A percentile compares a stretch with the other conserved stretches of the same genome.
phyloP scores from a whole-genome alignment of 2,329 filamentous ascomycete species.

The Coleophoma crateriformis region DNA sequence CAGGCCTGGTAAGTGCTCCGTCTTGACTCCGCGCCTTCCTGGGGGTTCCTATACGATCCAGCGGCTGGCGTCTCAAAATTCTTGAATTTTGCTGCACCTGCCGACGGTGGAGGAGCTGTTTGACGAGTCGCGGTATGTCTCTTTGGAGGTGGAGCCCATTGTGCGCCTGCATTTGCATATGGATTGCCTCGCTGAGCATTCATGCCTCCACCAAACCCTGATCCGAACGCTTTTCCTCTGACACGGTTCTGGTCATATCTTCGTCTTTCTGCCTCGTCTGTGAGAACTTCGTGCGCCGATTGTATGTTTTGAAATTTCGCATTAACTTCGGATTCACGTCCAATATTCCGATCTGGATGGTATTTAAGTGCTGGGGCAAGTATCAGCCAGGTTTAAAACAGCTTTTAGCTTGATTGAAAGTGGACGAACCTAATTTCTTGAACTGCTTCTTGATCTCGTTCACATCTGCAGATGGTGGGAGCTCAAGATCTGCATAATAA shows the following conservation, averaged over 20 bases:
- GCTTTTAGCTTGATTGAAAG: background rate
- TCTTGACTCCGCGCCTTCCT: conserved; percentile 24
- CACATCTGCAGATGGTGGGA: conserved; percentile 49
- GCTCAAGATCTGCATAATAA: conserved; percentile 64
- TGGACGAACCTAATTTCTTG: conserved; percentile 52
- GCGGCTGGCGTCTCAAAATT: conserved; percentile 19
- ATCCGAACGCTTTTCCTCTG: conserved; percentile 1
- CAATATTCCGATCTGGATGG: conserved; percentile 67
- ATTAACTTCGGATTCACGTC: conserved; percentile 59
- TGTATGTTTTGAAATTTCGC: conserved; percentile 67
- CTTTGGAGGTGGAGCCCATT: conserved; percentile 25
- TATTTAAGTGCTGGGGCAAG: conserved; percentile 52
- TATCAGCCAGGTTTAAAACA: background rate
- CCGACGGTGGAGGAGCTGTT: conserved; percentile 17
- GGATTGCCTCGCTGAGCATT: conserved; percentile 24
- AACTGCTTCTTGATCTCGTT: conserved; percentile 67
- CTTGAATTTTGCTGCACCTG: conserved; percentile 23
- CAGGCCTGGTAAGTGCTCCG: conserved; percentile 24
- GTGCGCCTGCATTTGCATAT: conserved; percentile 22
- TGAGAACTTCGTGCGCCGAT: conserved; percentile 63
- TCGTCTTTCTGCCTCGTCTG: conserved; percentile 25
- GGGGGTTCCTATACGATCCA: conserved; percentile 15
- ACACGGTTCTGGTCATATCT: conserved; percentile 25
- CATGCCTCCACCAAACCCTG: conserved; percentile 3
- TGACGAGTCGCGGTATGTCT: conserved; percentile 16